These are phyloP conservation scores for Neonectria coccinea DNA, from an alignment of 2,329 filamentous ascomycete genomes.

Conservation along the genomic window DNA sequence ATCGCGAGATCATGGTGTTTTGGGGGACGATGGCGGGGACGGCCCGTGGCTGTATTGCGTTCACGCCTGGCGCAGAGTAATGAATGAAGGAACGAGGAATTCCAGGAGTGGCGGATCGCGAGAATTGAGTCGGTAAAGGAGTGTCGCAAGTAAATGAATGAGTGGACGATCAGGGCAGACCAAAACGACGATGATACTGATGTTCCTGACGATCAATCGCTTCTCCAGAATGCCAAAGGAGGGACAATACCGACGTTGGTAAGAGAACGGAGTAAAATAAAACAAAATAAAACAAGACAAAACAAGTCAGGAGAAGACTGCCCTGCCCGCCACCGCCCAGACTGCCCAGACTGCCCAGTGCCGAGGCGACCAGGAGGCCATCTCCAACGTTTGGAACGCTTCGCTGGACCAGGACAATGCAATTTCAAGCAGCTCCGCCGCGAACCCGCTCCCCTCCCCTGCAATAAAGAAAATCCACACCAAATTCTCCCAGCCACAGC, in stretches of 20 bases:
- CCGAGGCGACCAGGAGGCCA: background rate
- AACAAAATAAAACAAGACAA: constrained; percentile 11
- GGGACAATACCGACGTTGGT: constrained; percentile 10
- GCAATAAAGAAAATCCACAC: background rate
- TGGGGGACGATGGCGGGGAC: background rate
- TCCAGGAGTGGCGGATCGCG: background rate
- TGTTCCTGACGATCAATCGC: background rate
- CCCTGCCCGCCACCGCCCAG: background rate
- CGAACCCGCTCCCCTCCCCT: background rate
- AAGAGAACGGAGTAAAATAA: constrained; percentile 10
- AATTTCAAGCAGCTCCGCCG: background rate
- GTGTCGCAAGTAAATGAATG: constrained; percentile 37
- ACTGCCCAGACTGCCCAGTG: constrained; percentile 1
- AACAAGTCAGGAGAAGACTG: constrained; percentile 23
- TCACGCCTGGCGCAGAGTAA: background rate
- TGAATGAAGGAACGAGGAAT: background rate
- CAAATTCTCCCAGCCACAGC: background rate
- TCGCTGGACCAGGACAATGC: background rate
- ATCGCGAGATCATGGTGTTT: constrained; percentile 43
- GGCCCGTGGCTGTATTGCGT: constrained; percentile 14
- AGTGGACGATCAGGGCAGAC: constrained; percentile 26
- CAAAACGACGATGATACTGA: background rate
- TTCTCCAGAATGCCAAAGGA: constrained; percentile 5
- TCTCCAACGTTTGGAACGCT: constrained; percentile 1
- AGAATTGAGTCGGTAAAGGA: constrained; percentile 9